A percentile compares a stretch with the other conserved stretches of the same genome.
Conservation (phyloP, 768 basidiomycete species). For the Panaeolus cyanescens region DNA sequence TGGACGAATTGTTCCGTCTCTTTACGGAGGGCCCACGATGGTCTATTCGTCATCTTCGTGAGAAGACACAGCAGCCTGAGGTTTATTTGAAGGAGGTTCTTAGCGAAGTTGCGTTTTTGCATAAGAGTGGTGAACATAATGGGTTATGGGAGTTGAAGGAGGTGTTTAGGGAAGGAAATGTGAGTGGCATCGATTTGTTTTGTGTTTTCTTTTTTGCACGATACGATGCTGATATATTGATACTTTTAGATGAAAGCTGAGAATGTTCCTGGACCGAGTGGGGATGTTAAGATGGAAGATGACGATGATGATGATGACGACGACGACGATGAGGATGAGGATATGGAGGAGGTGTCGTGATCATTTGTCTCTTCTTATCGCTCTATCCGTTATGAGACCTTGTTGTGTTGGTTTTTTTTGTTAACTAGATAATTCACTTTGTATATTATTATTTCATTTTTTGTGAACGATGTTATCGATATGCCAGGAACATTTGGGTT, state of each 20-base stretch:
- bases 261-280: constrained; percentile 42
- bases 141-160: constrained; percentile 82
- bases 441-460: too few species aligned
- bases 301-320: constrained; percentile 59
- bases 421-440: too few species aligned
- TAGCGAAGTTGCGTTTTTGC: constrained; percentile 71
- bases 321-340: constrained; percentile 61
- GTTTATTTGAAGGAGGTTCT: constrained; percentile 85
- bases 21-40: constrained; percentile 84
- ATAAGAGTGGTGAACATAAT: constrained; percentile 79
- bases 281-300: constrained; percentile 50
- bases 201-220: neutral
- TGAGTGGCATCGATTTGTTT: constrained; percentile 28
- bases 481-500: too few species aligned
- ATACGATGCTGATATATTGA: neutral
- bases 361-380: neutral
- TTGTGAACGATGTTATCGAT: too few species aligned
- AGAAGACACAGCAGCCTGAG: constrained; percentile 85
- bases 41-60: constrained; percentile 75
- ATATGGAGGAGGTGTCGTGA: constrained; percentile 78
- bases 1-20: constrained; percentile 77
- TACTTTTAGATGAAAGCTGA: constrained; percentile 44
- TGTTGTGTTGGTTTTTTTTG: too few species aligned
- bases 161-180: constrained; percentile 66
- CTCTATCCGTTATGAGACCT: neutral